A percentile compares a stretch with the other conserved stretches of the same genome.
Conservation (phyloP, 805 yeast genomes). For the Saccharomycopsis sp. region DNA sequence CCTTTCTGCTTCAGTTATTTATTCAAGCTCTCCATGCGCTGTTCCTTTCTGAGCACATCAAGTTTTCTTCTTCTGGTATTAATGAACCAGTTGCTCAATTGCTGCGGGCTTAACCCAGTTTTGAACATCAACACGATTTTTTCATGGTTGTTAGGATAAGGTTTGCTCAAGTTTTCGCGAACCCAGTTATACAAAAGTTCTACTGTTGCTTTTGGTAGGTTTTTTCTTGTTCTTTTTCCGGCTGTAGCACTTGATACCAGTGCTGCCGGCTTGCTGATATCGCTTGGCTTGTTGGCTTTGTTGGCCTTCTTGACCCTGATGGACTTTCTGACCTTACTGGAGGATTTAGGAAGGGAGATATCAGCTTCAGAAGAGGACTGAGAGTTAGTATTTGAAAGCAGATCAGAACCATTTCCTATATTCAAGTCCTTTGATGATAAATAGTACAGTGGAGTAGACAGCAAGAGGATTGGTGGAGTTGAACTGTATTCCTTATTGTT, state of each 20-base stretch:
- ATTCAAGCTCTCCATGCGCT: slow-evolving; percentile 11
- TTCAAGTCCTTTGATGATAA: neutral
- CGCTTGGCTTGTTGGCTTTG: no score
- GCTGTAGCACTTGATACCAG: neutral
- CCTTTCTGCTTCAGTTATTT: neutral
- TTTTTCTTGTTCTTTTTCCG: slow-evolving; percentile 48
- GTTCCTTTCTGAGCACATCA: slow-evolving; percentile 33
- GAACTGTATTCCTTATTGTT: no score
- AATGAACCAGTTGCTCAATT: slow-evolving; percentile 81
- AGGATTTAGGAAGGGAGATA: neutral
- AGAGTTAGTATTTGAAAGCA: neutral
- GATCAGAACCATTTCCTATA: neutral
- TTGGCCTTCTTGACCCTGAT: no score
- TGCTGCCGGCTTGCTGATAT: neutral
- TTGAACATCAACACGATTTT: slow-evolving; percentile 59
- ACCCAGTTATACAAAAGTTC: slow-evolving; percentile 69
- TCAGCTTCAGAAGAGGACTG: neutral
- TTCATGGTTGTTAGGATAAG: slow-evolving; percentile 78
- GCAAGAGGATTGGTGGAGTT: neutral
- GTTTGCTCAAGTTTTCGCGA: slow-evolving; percentile 64
- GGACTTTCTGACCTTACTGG: no score
- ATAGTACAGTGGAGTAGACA: neutral
- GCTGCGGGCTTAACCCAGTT: slow-evolving; percentile 77
- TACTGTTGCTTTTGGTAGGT: slow-evolving; percentile 73
- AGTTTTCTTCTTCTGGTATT: slow-evolving; percentile 78